Percentiles rank a stretch among this genome's conserved stretches.
Conservation (phyloP, 768 basidiomycete genomes). For the Boletus sp. region DNA sequence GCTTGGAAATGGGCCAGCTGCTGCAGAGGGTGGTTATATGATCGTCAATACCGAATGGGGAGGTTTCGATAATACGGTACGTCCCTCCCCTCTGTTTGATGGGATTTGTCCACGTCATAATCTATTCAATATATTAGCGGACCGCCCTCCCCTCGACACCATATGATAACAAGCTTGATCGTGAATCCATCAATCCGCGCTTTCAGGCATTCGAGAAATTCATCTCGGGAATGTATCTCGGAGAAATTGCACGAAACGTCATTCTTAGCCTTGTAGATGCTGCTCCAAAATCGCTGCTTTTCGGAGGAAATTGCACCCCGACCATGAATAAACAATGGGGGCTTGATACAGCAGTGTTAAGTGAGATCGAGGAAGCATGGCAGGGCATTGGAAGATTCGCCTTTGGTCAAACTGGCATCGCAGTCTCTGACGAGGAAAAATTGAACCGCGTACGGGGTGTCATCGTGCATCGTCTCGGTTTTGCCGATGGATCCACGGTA, state of each 20-base stretch:
- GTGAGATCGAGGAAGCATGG: conserved; percentile 78
- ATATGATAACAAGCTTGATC: conserved; percentile 89
- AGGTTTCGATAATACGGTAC: conserved; percentile 89
- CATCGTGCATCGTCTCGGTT: conserved; percentile 59
- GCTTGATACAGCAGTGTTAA: conserved; percentile 91
- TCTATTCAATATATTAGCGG: conserved; percentile 46
- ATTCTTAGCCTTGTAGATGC: conserved; percentile 80
- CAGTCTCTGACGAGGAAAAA: conserved; percentile 25
- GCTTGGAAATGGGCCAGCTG: conserved; percentile 60
- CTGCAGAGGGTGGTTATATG: conserved; percentile 72
- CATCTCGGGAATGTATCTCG: conserved; percentile 98
- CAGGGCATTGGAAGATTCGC: conserved; percentile 38
- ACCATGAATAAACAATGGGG: conserved; percentile 89
- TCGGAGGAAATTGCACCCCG: conserved; percentile 71
- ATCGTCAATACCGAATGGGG: conserved; percentile 99
- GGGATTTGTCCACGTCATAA: background rate
- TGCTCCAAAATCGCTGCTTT: conserved; percentile 66
- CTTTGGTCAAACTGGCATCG: conserved; percentile 17
- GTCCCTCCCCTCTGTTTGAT: conserved; percentile 22
- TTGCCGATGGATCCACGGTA: conserved; percentile 48
- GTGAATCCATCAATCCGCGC: conserved; percentile 89
- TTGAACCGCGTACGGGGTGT: conserved; percentile 57
- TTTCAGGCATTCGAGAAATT: conserved; percentile 97
- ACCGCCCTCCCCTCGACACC: conserved; percentile 81
- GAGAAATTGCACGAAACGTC: conserved; percentile 87